These are phyloP conservation scores for Fusarium buxicola DNA, from an alignment of 2,329 filamentous ascomycete species.

Conservation along the genomic window DNA sequence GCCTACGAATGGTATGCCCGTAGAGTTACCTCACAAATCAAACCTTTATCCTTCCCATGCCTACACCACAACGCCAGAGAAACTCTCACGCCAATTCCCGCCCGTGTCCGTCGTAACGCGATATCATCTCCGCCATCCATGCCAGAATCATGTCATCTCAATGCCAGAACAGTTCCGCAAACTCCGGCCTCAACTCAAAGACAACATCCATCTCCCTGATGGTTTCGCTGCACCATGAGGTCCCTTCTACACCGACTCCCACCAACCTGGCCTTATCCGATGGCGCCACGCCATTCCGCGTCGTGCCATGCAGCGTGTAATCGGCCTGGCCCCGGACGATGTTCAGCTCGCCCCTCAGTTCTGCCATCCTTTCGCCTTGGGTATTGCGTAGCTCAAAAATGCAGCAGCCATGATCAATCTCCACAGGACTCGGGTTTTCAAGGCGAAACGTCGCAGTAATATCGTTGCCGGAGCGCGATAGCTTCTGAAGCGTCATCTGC, in stretches of 20 bases:
- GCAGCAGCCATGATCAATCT: slow-evolving; percentile 48
- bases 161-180: slow-evolving; percentile 17
- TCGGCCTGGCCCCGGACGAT: slow-evolving; percentile 46
- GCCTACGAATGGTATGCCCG: neutral
- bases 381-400: slow-evolving; percentile 49
- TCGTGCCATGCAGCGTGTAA: slow-evolving; percentile 44
- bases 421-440: slow-evolving; percentile 48
- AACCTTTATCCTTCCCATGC: neutral
- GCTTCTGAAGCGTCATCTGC: slow-evolving; percentile 35
- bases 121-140: neutral
- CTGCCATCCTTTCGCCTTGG: slow-evolving; percentile 42
- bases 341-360: slow-evolving; percentile 46
- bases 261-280: slow-evolving; percentile 40
- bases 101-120: slow-evolving; percentile 3
- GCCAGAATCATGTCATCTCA: slow-evolving; percentile 14
- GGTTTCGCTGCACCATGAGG: slow-evolving; percentile 47
- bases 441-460: slow-evolving; percentile 43
- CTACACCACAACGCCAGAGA: slow-evolving; percentile 9
- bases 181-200: slow-evolving; percentile 31
- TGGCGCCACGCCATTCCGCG: slow-evolving; percentile 20
- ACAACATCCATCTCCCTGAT: slow-evolving; percentile 44
- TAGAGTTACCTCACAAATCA: neutral
- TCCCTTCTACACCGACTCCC: slow-evolving; percentile 41
- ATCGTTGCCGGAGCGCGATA: slow-evolving; percentile 29
- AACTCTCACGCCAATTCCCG: neutral